These are phyloP conservation scores for Plasmodium coatneyi DNA, from an alignment of 169 alveolate genomes.

Conservation along the genomic window DNA sequence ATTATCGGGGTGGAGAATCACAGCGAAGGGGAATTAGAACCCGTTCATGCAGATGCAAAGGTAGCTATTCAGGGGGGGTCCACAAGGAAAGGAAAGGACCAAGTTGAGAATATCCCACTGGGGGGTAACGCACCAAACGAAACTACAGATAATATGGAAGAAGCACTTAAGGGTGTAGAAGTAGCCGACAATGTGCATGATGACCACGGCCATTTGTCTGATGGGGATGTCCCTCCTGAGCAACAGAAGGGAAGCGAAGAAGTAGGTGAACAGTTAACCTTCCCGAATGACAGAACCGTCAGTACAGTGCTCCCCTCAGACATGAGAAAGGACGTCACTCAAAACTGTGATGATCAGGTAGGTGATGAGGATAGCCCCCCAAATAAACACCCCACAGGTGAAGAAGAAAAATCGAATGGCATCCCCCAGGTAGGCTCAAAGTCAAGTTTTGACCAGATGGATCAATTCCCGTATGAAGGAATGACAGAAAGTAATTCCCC, in stretches of 20 bases:
- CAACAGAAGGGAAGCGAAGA: background rate
- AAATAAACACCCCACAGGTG: background rate
- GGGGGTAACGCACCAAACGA: background rate
- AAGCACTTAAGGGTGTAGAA: background rate
- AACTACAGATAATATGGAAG: background rate
- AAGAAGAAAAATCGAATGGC: background rate
- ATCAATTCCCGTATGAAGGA: background rate
- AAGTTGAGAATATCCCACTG: background rate
- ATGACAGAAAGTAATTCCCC: background rate
- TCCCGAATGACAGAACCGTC: background rate
- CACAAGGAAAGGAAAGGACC: background rate
- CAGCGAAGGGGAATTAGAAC: background rate
- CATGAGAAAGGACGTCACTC: background rate
- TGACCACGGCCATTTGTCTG: background rate
- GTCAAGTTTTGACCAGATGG: background rate
- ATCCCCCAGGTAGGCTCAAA: background rate
- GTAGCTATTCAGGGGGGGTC: background rate
- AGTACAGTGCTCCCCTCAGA: background rate
- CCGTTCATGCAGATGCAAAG: background rate
- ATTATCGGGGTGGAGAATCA: conserved; percentile 66
- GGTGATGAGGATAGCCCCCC: background rate
- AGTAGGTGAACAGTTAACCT: background rate
- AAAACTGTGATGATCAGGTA: background rate
- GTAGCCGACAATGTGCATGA: background rate
- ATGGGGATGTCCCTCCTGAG: background rate